Evolutionary conservation across 805 yeast species (phyloP), one percentile per base, ranked within the genome.

Genomic region (Yarrowia osloensis): DNA sequence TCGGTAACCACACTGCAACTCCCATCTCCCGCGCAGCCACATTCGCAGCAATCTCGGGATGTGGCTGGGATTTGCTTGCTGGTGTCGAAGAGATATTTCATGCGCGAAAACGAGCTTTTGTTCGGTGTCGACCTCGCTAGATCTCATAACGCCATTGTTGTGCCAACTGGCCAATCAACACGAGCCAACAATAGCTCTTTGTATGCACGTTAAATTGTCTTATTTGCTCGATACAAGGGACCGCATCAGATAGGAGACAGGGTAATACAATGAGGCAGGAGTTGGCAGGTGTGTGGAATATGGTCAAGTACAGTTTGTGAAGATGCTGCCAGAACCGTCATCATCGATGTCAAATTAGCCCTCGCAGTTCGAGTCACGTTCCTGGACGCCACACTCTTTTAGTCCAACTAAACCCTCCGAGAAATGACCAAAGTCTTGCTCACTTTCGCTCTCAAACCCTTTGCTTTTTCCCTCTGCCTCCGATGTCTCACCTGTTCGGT

Each of bases 181-280:
- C 21, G 19, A 35, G 21, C 42, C 59, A 33, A 33, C 42, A 35
- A 52, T 35, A 52, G 59, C 59, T n/a, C 59, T 52, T 52, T 52
- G 59, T 52, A 52, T 52, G 59, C 59, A 52, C 59, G 42, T 33
- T 35, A 52, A 35, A 52, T 52, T 52, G 59, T 52, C 15, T 50
- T 31, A 21, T 31, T 52, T 52, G 59, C 59, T 52, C 42, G 31
- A 52, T 52, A 52, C 42, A 33, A 33, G 40, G 59, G 26, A 50
- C 13, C 19, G 57, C 28, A 47, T n/a, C 47, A 13, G 22, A 47
- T 5, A 29, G 28, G 2, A 8, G 42, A 8, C 2, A n/a, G 22
- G 6, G 40, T 35, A 35, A n/a, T n/a, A n/a, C n/a, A n/a, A n/a
- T n/a, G n/a, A n/a, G n/a, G n/a, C n/a, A n/a, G n/a, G n/a, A n/a